Evolutionary conservation across 23 red algal species (phyloP), one percentile per base, ranked within the genome.

Genomic region (Gracilaria domingensis): DNA sequence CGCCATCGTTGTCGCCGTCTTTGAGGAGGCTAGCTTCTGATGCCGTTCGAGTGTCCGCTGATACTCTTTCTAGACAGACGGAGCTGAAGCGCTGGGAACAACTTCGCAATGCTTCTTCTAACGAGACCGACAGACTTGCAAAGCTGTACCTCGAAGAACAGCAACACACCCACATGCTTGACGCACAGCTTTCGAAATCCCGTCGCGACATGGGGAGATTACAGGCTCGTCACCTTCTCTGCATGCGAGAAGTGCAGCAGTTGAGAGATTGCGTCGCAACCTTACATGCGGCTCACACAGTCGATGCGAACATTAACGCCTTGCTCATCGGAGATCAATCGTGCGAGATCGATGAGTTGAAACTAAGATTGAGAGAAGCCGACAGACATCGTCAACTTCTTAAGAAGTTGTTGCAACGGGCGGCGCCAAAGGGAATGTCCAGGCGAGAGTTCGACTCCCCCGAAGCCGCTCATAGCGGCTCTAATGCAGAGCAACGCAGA

Each of bases 181-280:
- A 40, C 28, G 58, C 38, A 17, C 26, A 50, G 25, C 37, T 85
- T 0, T 77, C 72, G 1, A 51, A 42, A 49, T 77, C 56, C 2
- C 38, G 36, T 85, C 81, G 23, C 26, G 65, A 85, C 35, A 85
- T 50, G 81, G 48, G 45, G 1, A 25, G 51, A 26, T 33, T 66
- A 21, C 81, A 66, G 14, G 59, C 81, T 33, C 58, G 59, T 40
- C 57, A 69, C 61, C 59, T 69, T n/a, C 25, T 67, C 18, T 85
- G 81, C n/a, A 18, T 50, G 65, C 40, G 57, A 48, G 40, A 69
- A 70, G 60, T 69, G 29, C 84, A 71, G 20, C 67, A 71, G 29
- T 60, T 87, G 67, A 66, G 67, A 32, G 84, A 87, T n/a, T 87
- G 84, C 84, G 64, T 87, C 36, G 64, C 66, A 38, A 87, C 84